phyloP scores from a whole-genome alignment of 495 filamentous ascomycete species.

The Penicillium daleae region DNA sequence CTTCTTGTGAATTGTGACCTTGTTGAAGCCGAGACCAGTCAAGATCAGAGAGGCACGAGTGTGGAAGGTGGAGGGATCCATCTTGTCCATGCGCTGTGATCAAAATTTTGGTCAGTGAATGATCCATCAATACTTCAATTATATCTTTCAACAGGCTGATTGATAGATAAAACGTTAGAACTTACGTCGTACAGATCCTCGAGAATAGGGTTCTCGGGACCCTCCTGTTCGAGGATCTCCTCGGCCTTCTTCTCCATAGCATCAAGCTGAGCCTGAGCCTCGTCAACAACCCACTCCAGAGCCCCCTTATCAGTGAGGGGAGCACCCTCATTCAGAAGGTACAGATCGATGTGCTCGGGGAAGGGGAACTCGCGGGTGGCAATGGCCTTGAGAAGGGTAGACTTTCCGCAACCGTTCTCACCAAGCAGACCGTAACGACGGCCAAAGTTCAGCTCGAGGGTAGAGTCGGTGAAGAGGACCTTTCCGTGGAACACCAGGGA shows the following conservation, averaged over 20 bases:
- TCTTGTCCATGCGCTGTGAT: constrained; percentile 89
- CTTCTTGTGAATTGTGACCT: constrained; percentile 94
- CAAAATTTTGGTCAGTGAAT: constrained; percentile 27
- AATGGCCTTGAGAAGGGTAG: constrained; percentile 93
- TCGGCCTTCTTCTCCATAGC: constrained; percentile 86
- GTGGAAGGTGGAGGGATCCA: constrained; percentile 99
- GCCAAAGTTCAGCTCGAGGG: constrained; percentile 89
- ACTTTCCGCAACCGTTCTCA: constrained; percentile 99
- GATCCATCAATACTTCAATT: not conserved
- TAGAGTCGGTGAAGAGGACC: constrained; percentile 91
- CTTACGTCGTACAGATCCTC: constrained; percentile 96
- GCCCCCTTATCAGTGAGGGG: constrained; percentile 86
- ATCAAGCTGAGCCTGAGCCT: constrained; percentile 93
- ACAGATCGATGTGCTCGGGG: constrained; percentile 97
- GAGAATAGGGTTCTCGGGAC: constrained; percentile 87
- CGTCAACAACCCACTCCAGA: constrained; percentile 93
- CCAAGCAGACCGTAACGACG: constrained; percentile 93
- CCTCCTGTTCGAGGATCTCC: constrained; percentile 85
- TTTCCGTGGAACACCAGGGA: constrained; percentile 97
- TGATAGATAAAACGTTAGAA: constrained; percentile 20
- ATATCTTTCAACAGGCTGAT: not conserved
- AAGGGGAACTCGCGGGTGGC: constrained; percentile 91
- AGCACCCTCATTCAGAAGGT: constrained; percentile 98
- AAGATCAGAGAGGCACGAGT: constrained; percentile 95
- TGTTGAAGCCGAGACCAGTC: constrained; percentile 99